Percentiles rank a stretch among this genome's conserved stretches.
phyloP scores from a whole-genome alignment of 2,329 filamentous ascomycete genomes.

The Talaromyces albobiverticillius region DNA sequence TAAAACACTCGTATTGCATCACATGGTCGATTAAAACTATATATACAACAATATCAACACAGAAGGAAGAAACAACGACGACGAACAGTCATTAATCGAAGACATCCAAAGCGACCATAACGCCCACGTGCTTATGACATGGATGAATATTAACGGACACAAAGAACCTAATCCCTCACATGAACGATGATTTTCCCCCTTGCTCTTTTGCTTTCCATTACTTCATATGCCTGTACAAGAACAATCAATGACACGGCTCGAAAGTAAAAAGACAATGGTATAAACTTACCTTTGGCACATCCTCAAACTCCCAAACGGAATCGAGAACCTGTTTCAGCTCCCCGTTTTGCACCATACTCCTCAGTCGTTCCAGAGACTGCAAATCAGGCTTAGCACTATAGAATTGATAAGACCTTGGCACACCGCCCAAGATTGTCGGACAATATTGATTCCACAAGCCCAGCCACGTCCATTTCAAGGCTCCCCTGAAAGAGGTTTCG shows the following conservation, averaged over 20 bases:
- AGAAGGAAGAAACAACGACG: too few relatives aligned
- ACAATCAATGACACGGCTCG: not conserved
- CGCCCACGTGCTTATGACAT: too few relatives aligned
- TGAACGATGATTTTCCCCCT: conserved; percentile 9
- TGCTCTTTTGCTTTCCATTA: conserved; percentile 10
- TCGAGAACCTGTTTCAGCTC: conserved; percentile 3
- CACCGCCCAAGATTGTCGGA: not conserved
- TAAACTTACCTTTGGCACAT: conserved; percentile 6
- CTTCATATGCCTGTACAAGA: conserved; percentile 3
- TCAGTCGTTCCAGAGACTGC: not conserved
- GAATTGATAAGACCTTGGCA: conserved; percentile 4
- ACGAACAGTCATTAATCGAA: too few relatives aligned
- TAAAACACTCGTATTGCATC: too few relatives aligned
- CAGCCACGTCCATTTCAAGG: not conserved
- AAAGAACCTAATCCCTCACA: conserved; percentile 6
- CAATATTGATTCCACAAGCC: conserved; percentile 6
- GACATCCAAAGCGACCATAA: too few relatives aligned
- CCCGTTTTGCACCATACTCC: not conserved
- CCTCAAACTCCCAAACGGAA: conserved; percentile 9
- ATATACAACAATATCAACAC: too few relatives aligned
- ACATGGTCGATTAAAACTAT: too few relatives aligned
- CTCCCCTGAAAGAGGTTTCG: not conserved
- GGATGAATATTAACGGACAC: too few relatives aligned
- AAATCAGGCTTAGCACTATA: not conserved
- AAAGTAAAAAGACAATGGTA: too few relatives aligned